Percentiles rank a stretch among this genome's conserved stretches.
These are phyloP conservation scores for Microbotryum lychnidis-dioicae DNA, from an alignment of 1,284 basidiomycete genomes.

Conservation along the genomic window DNA sequence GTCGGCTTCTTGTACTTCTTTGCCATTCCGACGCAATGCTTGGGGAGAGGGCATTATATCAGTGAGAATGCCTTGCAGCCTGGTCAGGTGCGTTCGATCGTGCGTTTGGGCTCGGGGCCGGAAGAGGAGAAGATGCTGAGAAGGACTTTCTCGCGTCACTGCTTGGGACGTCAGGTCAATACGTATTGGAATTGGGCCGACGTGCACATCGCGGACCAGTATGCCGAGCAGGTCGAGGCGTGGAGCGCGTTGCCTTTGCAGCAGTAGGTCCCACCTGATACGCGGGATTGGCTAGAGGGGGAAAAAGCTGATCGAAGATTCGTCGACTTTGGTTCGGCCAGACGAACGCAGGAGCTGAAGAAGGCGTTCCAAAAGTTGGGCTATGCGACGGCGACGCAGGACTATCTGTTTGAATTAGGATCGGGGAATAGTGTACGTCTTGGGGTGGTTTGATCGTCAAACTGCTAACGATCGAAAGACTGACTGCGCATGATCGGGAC, in stretches of 20 bases:
- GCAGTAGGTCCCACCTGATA: neutral
- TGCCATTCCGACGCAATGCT: constrained; percentile 17
- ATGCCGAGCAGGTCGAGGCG: constrained; percentile 59
- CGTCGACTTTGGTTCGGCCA: no score
- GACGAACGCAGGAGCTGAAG: constrained; percentile 54
- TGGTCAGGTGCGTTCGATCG: constrained; percentile 54
- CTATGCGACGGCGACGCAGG: constrained; percentile 58
- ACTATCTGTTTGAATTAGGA: constrained; percentile 50
- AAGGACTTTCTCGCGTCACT: neutral
- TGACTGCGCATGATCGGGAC: neutral
- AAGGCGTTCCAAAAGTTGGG: constrained; percentile 62
- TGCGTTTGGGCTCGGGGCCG: no score
- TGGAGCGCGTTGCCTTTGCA: constrained; percentile 46
- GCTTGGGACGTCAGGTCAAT: constrained; percentile 53
- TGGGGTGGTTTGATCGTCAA: no score
- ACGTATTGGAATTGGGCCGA: constrained; percentile 82
- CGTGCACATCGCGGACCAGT: constrained; percentile 70
- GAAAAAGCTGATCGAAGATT: constrained; percentile 2
- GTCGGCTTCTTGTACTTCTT: constrained; percentile 29
- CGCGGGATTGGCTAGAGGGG: neutral
- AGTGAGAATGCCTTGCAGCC: constrained; percentile 92
- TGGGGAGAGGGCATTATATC: constrained; percentile 54
- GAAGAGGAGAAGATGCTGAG: neutral
- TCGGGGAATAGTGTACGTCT: constrained; percentile 15
- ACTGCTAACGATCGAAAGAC: neutral